Evolutionary conservation across 1,284 basidiomycete genomes (phyloP), one percentile per base, ranked within the genome.

Genomic region (Tilletiopsis washingtonensis): DNA sequence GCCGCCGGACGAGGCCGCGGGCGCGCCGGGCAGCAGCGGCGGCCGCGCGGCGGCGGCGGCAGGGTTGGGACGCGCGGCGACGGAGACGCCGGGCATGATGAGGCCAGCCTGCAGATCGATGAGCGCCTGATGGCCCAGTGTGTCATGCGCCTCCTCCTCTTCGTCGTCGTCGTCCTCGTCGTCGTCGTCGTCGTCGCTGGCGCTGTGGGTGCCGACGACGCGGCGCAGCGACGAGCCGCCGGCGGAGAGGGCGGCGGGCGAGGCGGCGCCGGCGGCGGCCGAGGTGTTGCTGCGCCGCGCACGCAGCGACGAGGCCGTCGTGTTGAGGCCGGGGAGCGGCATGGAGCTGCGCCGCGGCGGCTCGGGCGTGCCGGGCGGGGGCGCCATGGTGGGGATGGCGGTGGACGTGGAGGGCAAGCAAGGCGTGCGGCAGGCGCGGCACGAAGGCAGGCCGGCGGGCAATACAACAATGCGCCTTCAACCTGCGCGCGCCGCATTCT

Each of bases 241-340:
- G 4, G 14, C 14, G 36, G 34, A 19, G 45, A n/a, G 4, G 21
- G 14, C 19, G 21, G 12, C 17, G 15, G 32, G 1, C 15, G 23
- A 17, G 12, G 21, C 5, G 19, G 19, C n/a, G n/a, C 17, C 11
- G 5, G 15, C 14, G 7, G 17, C 27, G 3, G n/a, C 27, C 5
- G 3, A 15, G 29, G n/a, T 38, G 4, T 25, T 40, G 24, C 19
- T 19, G 20, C 57, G 53, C 19, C 1, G 55, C 51, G 40, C 67
- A 7, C 67, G 66, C 24, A 70, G 50, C 6, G 64, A 67, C 2
- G 64, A 67, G 15, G 67, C 67, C 15, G 67, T 70, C 14, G 62
- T 56, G 23, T 64, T 69, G 29, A 70, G 66, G 34, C 67, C 67
- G 2, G 67, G 64, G 5, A 70, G 47, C n/a, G 66, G 64, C 17